Conservation (phyloP, 2,329 filamentous ascomycete species). For the Fusarium annulatum region DNA sequence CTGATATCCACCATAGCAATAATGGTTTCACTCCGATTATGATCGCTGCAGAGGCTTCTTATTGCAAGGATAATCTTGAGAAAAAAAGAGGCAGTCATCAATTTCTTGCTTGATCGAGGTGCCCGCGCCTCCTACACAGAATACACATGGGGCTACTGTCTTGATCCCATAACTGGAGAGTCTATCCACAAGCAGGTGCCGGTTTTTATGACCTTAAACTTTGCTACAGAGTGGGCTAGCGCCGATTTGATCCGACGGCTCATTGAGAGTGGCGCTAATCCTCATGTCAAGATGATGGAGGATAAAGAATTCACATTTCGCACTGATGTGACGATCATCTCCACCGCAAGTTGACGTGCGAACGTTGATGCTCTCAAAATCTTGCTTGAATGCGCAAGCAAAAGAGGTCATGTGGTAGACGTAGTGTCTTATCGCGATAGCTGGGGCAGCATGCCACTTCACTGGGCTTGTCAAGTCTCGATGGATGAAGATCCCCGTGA, state of each 20-base stretch:
- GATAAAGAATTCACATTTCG: neutral
- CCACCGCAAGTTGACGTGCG: neutral
- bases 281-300: neutral
- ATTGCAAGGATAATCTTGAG: neutral
- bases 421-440: neutral
- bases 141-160: accelerated
- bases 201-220: accelerated
- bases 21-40: accelerated
- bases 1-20: neutral
- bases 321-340: neutral
- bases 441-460: neutral
- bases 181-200: accelerated
- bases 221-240: neutral
- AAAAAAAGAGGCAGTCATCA: neutral
- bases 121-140: neutral
- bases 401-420: accelerated
- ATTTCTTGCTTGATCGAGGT: neutral
- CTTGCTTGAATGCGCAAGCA: neutral
- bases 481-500: neutral
- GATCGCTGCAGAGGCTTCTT: accelerated
- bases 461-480: neutral
- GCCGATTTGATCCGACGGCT: neutral
- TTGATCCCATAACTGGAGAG: neutral
- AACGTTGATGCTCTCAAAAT: neutral
- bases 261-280: neutral